phyloP scores from a whole-genome alignment of 2,329 filamentous ascomycete species.

The Pochonia chlamydosporia region DNA sequence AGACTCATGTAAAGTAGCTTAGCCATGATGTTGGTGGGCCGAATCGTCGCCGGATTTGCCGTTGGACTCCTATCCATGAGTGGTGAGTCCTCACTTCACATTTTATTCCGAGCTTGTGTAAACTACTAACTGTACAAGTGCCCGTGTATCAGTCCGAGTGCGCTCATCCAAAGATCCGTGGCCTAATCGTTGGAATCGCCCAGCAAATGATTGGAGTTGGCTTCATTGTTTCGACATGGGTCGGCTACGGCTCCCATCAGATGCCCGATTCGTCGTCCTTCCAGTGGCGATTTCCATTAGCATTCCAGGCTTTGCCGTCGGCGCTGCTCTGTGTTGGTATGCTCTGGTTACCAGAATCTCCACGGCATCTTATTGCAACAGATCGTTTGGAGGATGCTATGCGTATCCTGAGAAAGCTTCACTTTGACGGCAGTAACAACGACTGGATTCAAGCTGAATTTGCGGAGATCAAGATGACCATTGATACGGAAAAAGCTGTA shows the following conservation, averaged over 20 bases:
- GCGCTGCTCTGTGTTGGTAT: slow-evolving; percentile 16
- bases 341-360: slow-evolving; percentile 20
- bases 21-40: neutral
- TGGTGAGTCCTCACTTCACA: slow-evolving; percentile 12
- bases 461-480: slow-evolving; percentile 49
- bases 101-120: too few relatives aligned
- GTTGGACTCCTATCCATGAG: slow-evolving; percentile 45
- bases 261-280: slow-evolving; percentile 21
- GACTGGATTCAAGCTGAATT: slow-evolving; percentile 51
- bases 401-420: slow-evolving; percentile 37
- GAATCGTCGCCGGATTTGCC: slow-evolving; percentile 37
- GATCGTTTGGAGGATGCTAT: slow-evolving; percentile 35
- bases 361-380: slow-evolving; percentile 24
- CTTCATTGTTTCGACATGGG: slow-evolving; percentile 45
- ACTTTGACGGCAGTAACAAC: slow-evolving; percentile 45
- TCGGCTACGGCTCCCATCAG: slow-evolving; percentile 24
- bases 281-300: slow-evolving; percentile 25
- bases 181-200: slow-evolving; percentile 47
- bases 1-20: too few relatives aligned
- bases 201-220: slow-evolving; percentile 50
- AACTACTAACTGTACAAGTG: neutral
- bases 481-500: slow-evolving; percentile 28
- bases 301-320: slow-evolving; percentile 17
- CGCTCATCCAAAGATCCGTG: slow-evolving; percentile 36
- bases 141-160: neutral